Conservation (phyloP, 345 rosid species). For the Eucalyptus erythrocorys region DNA sequence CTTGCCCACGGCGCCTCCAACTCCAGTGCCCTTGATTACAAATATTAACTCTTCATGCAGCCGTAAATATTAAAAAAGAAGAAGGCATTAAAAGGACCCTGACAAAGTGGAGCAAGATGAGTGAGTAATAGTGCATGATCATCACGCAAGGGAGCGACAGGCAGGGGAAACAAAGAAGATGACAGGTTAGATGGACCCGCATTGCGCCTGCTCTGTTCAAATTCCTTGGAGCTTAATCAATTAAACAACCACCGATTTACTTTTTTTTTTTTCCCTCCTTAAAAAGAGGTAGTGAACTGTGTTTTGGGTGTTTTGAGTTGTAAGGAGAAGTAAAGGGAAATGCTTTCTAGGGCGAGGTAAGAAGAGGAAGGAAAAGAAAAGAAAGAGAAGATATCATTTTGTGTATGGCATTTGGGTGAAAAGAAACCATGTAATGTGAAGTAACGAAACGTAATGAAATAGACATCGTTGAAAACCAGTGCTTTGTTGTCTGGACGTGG, state of each 20-base stretch:
- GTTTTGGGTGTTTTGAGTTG: neutral
- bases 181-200: neutral
- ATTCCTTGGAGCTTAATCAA: neutral
- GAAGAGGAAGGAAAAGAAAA: neutral
- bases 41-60: neutral
- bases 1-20: conserved; percentile 39
- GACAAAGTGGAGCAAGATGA: neutral
- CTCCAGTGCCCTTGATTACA: neutral
- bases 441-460: neutral
- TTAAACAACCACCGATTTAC: neutral
- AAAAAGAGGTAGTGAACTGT: neutral
- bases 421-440: neutral
- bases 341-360: neutral
- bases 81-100: neutral
- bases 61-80: neutral
- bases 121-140: neutral
- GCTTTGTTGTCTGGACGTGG: neutral
- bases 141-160: neutral
- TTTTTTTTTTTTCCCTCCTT: neutral
- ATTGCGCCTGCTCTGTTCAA: neutral
- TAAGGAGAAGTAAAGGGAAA: neutral
- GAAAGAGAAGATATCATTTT: neutral
- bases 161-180: neutral
- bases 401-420: neutral
- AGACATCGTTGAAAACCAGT: neutral